These are phyloP conservation scores for Microdochium bolleyi DNA, from an alignment of 2,329 filamentous ascomycete genomes.

Conservation along the genomic window DNA sequence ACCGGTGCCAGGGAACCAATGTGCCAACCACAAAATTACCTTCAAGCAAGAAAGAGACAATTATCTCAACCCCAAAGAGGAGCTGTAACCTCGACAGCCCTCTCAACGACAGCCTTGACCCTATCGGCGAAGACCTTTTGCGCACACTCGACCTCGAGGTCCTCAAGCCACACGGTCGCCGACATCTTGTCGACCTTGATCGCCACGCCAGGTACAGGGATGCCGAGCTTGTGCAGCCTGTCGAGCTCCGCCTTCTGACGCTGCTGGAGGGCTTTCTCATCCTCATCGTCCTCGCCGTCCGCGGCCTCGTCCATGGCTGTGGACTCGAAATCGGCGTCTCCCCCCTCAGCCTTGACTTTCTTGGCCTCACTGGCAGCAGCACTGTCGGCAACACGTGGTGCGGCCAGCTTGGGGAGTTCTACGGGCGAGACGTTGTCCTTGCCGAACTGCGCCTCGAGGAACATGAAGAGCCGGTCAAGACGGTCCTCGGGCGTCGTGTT, in stretches of 20 bases:
- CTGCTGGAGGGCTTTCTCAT: slow-evolving; percentile 39
- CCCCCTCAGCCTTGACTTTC: slow-evolving; percentile 10
- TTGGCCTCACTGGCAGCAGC: neutral
- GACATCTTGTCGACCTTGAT: slow-evolving; percentile 83
- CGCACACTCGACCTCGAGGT: slow-evolving; percentile 78
- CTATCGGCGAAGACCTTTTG: slow-evolving; percentile 75
- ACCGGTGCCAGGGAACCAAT: too few species aligned
- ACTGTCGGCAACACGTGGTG: slow-evolving; percentile 23
- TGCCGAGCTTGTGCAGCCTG: slow-evolving; percentile 72
- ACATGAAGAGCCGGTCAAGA: slow-evolving; percentile 82
- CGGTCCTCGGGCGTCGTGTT: slow-evolving; percentile 66
- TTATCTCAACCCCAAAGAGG: slow-evolving; percentile 50
- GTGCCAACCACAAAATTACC: too few species aligned
- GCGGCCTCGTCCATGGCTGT: slow-evolving; percentile 4
- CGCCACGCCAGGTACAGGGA: slow-evolving; percentile 82
- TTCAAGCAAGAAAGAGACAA: neutral
- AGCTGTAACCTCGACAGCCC: slow-evolving; percentile 79
- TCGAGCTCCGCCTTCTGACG: slow-evolving; percentile 63
- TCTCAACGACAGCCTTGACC: slow-evolving; percentile 81
- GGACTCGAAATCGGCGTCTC: slow-evolving; percentile 16
- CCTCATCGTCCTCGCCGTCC: slow-evolving; percentile 20
- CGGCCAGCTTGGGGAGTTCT: slow-evolving; percentile 49
- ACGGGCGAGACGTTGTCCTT: slow-evolving; percentile 74
- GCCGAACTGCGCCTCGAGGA: slow-evolving; percentile 95
- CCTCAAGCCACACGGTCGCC: slow-evolving; percentile 87